Evolutionary conservation across 805 yeast genomes (phyloP).

Genomic region (Wickerhamomyces sydowiorum): DNA sequence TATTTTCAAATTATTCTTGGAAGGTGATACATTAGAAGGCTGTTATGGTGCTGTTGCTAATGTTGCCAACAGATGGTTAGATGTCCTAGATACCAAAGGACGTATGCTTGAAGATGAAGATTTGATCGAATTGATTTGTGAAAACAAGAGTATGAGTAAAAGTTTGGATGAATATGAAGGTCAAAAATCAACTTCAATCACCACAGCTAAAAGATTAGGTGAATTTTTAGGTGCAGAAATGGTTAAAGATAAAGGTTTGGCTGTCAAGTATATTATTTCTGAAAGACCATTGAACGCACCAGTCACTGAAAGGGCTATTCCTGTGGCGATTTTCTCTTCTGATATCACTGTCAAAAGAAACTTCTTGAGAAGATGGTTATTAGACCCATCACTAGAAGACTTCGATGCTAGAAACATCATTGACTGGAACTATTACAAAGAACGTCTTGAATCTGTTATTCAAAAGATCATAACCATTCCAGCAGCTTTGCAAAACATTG

Average conservation of each 20-base stretch:
- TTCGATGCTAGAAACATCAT: conserved; percentile 86
- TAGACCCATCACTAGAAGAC: conserved; percentile 66
- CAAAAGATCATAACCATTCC: conserved; percentile 96
- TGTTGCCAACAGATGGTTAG: conserved; percentile 95
- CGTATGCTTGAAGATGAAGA: conserved; percentile 88
- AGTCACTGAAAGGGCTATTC: conserved; percentile 93
- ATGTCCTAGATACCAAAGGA: conserved; percentile 86
- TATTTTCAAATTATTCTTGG: conserved; percentile 83
- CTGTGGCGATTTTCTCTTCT: conserved; percentile 91
- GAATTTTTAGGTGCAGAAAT: conserved; percentile 94
- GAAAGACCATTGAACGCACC: conserved; percentile 80
- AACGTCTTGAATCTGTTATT: conserved; percentile 85
- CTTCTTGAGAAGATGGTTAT: conserved; percentile 81
- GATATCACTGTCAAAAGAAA: conserved; percentile 63
- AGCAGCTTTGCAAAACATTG: conserved; percentile 85
- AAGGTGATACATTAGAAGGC: conserved; percentile 69
- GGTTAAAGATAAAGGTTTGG: conserved; percentile 94
- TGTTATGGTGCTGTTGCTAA: conserved; percentile 88
- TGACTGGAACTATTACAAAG: conserved; percentile 92
- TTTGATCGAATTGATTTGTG: conserved; percentile 89
- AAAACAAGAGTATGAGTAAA: conserved; percentile 92
- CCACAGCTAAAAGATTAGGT: conserved; percentile 90
- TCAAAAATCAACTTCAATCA: conserved; percentile 91
- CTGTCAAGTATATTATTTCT: conserved; percentile 90
- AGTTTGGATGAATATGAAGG: conserved; percentile 81